A percentile compares a stretch with the other conserved stretches of the same genome.
phyloP scores from a whole-genome alignment of 139 green algal genomes.

The Limnomonas spitsbergensis region DNA sequence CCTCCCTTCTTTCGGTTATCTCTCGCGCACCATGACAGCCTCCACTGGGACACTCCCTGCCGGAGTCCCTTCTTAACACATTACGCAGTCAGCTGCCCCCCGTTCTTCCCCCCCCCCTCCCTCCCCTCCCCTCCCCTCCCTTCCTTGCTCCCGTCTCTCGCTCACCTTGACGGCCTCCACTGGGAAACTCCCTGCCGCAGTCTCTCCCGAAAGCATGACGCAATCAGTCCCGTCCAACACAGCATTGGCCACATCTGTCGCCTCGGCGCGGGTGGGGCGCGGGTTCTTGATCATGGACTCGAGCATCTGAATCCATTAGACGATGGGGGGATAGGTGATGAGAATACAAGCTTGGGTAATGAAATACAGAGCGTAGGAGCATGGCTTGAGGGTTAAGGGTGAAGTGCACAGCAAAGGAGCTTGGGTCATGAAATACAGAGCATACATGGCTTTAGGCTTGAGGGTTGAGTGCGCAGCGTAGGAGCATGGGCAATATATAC shows the following conservation, averaged over 20 bases:
- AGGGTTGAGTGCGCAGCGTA: too few species aligned
- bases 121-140: too few species aligned
- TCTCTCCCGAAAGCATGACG: constrained; percentile 97
- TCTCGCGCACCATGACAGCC: constrained; percentile 66
- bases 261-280: constrained; percentile 88
- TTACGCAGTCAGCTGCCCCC: too few species aligned
- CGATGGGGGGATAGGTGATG: constrained; percentile 10
- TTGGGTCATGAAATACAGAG: too few species aligned
- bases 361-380: too few species aligned
- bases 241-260: constrained; percentile 94
- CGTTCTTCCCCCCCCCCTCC: neutral
- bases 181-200: constrained; percentile 86
- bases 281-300: constrained; percentile 95
- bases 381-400: too few species aligned
- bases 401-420: too few species aligned
- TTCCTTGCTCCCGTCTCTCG: neutral
- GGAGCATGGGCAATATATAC: too few species aligned
- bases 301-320: constrained; percentile 68
- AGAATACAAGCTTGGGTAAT: neutral
- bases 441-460: too few species aligned
- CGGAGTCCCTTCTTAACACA: constrained; percentile 94
- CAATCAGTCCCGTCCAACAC: constrained; percentile 95
- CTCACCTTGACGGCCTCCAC: constrained; percentile 78
- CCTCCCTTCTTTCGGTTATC: too few species aligned
- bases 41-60: constrained; percentile 84